Percentiles rank a stretch among this genome's conserved stretches.
These are phyloP conservation scores for Musa troglodytarum DNA, from an alignment of 176 grass and related monocot genomes.

Conservation along the genomic window DNA sequence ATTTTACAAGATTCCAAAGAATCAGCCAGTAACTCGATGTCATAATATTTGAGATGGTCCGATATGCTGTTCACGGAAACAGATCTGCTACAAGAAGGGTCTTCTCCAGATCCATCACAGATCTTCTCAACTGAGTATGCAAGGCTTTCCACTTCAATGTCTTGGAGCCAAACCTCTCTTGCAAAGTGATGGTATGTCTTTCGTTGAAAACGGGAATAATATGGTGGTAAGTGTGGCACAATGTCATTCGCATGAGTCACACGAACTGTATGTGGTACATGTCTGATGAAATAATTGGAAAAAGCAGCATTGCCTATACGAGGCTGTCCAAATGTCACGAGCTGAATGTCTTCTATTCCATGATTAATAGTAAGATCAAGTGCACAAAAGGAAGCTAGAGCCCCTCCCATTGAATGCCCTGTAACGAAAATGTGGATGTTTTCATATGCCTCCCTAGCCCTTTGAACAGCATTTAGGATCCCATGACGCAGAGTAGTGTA, in stretches of 20 bases:
- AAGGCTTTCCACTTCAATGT: constrained; percentile 38
- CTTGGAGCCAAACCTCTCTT: constrained; percentile 80
- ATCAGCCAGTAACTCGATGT: constrained; percentile 48
- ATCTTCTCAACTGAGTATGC: constrained; percentile 39
- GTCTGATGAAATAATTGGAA: constrained; percentile 53
- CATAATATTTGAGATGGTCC: constrained; percentile 78
- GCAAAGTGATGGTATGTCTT: constrained; percentile 89
- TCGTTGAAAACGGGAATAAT: constrained; percentile 55
- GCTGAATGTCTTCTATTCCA: constrained; percentile 44
- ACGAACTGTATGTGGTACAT: constrained; percentile 55
- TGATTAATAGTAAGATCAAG: constrained; percentile 76
- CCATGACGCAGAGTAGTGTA: constrained; percentile 55
- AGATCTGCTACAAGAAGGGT: constrained; percentile 80
- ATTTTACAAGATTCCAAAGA: constrained; percentile 56
- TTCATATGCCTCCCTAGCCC: constrained; percentile 46
- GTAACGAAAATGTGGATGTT: constrained; percentile 58
- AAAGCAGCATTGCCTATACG: constrained; percentile 87
- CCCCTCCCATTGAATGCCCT: constrained; percentile 91
- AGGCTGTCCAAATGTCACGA: constrained; percentile 85
- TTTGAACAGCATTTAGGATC: constrained; percentile 50
- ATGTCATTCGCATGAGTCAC: constrained; percentile 85
- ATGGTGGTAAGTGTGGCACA: constrained; percentile 85
- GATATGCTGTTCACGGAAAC: constrained; percentile 68
- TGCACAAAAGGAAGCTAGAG: constrained; percentile 85
- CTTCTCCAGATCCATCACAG: constrained; percentile 73